Percentiles rank a stretch among this genome's conserved stretches.
Conservation (phyloP, 176 grass and related monocot species). For the Ensete glaucum region DNA sequence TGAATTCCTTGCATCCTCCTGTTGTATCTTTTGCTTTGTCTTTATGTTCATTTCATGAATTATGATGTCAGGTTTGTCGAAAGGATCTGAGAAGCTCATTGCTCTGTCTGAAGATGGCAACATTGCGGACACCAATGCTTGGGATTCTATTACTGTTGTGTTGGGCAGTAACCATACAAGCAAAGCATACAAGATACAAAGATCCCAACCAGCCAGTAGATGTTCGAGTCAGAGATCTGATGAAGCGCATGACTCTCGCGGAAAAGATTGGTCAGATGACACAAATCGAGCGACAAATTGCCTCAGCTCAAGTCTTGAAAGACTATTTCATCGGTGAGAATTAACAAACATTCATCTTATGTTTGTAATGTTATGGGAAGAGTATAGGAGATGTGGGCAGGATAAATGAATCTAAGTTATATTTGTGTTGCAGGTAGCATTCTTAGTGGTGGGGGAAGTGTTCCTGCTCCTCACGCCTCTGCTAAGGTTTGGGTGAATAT, state of each 20-base stretch:
- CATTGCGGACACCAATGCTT: background rate
- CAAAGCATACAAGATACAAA: background rate
- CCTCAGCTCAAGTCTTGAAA: too few species aligned
- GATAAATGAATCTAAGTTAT: background rate
- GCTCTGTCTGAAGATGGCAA: background rate
- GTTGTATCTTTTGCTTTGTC: background rate
- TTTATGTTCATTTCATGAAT: background rate
- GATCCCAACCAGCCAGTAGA: background rate
- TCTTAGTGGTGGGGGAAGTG: conserved; percentile 5
- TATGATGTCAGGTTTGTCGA: background rate
- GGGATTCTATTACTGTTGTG: background rate
- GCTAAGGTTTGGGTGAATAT: conserved; percentile 7
- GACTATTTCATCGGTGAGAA: background rate
- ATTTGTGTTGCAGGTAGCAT: background rate
- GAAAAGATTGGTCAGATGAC: conserved; percentile 7
- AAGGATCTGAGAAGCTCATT: background rate
- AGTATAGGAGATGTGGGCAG: background rate
- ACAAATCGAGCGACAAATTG: background rate
- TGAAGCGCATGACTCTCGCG: background rate
- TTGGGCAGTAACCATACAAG: background rate
- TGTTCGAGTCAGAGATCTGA: background rate
- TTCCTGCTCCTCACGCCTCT: background rate
- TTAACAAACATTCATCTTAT: too few species aligned
- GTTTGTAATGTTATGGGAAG: background rate
- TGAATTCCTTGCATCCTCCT: background rate